Percentiles rank a stretch among this genome's conserved stretches.
phyloP scores from a whole-genome alignment of 257 asterid genomes.

The Solanum chilense region DNA sequence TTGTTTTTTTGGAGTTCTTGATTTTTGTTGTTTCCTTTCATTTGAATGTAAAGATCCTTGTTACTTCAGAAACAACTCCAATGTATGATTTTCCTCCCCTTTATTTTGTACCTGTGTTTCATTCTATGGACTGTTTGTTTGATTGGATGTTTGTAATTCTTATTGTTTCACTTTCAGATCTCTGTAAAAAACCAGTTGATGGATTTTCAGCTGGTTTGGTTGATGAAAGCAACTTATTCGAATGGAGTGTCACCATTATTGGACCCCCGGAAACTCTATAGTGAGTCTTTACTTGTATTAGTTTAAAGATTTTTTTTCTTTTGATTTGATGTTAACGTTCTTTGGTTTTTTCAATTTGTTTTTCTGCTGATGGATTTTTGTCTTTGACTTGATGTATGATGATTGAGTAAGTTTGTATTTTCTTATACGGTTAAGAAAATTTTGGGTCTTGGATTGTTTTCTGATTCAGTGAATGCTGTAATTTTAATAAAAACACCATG shows the following conservation, averaged over 20 bases:
- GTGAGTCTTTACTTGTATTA: conserved; percentile 32
- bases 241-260: conserved; percentile 94
- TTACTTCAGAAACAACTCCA: neutral
- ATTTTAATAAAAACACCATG: neutral
- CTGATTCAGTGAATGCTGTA: neutral
- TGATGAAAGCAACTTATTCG: conserved; percentile 75
- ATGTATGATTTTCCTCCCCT: neutral
- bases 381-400: neutral
- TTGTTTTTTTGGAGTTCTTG: neutral
- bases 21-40: neutral
- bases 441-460: neutral
- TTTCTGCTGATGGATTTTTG: neutral
- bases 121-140: neutral
- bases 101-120: neutral
- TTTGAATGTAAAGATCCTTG: neutral
- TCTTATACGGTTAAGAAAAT: neutral
- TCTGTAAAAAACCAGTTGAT: conserved; percentile 78
- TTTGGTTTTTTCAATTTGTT: neutral
- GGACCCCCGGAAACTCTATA: conserved; percentile 97
- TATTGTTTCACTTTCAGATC: conserved; percentile 46
- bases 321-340: neutral
- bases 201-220: conserved; percentile 97
- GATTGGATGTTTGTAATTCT: neutral
- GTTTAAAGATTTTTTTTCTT: neutral
- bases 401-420: neutral